Percentiles rank a stretch among this genome's conserved stretches.
phyloP scores from a whole-genome alignment of 169 alveolate genomes.

The Eimeria zaria region DNA sequence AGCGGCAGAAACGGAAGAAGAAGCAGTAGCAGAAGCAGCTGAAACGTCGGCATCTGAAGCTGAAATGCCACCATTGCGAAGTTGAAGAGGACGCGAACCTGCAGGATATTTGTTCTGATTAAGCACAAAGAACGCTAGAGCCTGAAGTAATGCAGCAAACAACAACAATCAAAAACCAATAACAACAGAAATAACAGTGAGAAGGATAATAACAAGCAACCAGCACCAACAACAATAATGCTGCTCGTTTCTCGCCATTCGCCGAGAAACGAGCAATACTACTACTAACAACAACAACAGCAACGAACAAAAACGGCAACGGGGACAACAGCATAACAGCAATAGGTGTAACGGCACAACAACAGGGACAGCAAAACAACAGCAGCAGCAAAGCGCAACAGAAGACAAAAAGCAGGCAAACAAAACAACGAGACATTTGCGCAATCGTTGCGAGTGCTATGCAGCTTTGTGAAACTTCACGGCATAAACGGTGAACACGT shows the following conservation, averaged over 20 bases:
- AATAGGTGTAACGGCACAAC: too few relatives aligned
- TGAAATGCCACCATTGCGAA: conserved; percentile 19
- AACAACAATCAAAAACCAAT: too few relatives aligned
- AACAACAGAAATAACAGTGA: too few relatives aligned
- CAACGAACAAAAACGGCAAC: too few relatives aligned
- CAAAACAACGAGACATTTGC: not conserved
- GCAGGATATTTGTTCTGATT: not conserved
- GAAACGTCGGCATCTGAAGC: not conserved
- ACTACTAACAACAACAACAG: too few relatives aligned
- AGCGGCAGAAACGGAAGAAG: not conserved
- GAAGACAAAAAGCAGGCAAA: not conserved
- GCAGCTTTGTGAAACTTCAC: too few relatives aligned
- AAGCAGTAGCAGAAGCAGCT: not conserved
- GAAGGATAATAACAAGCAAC: too few relatives aligned
- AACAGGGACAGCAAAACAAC: not conserved
- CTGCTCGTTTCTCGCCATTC: too few relatives aligned
- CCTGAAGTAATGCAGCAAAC: conserved; percentile 3
- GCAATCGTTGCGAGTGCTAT: not conserved
- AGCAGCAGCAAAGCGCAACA: not conserved
- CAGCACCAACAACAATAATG: too few relatives aligned
- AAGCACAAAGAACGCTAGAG: not conserved
- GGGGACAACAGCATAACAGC: too few relatives aligned
- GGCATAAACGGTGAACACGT: too few relatives aligned
- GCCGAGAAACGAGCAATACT: too few relatives aligned
- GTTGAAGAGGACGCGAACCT: not conserved